These are phyloP conservation scores for Buxus sempervirens DNA, from an alignment of 164 flowering plant genomes.

Conservation along the genomic window DNA sequence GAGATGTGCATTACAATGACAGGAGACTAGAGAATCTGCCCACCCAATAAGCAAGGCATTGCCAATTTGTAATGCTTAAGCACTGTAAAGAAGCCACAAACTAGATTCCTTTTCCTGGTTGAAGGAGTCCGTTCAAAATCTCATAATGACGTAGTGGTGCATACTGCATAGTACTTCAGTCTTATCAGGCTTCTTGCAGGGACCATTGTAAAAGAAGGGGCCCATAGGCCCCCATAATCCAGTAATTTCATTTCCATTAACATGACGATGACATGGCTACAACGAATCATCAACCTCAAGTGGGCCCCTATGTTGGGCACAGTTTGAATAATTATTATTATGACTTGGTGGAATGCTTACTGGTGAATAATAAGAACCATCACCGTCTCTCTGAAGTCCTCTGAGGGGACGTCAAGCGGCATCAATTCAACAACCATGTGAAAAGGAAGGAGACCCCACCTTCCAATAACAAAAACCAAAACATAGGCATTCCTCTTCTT, in stretches of 20 bases:
- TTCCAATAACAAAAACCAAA: background rate
- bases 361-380: too few species aligned
- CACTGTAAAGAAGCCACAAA: too few species aligned
- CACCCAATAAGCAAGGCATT: background rate
- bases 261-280: constrained; percentile 1
- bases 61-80: too few species aligned
- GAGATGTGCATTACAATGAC: background rate
- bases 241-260: too few species aligned
- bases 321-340: constrained; percentile 7
- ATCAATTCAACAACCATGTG: background rate
- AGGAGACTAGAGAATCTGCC: background rate
- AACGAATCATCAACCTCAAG: background rate
- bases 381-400: too few species aligned
- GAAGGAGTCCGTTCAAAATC: too few species aligned
- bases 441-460: background rate
- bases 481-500: background rate
- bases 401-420: background rate
- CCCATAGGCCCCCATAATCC: too few species aligned
- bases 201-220: background rate
- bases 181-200: too few species aligned
- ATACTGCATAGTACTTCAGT: too few species aligned
- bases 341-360: too few species aligned
- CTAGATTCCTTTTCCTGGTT: too few species aligned
- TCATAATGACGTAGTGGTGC: too few species aligned
- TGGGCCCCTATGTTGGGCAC: background rate